Evolutionary conservation across 257 asterid genomes (phyloP), one percentile per base, ranked within the genome.

Genomic region (Datura wrightii): DNA sequence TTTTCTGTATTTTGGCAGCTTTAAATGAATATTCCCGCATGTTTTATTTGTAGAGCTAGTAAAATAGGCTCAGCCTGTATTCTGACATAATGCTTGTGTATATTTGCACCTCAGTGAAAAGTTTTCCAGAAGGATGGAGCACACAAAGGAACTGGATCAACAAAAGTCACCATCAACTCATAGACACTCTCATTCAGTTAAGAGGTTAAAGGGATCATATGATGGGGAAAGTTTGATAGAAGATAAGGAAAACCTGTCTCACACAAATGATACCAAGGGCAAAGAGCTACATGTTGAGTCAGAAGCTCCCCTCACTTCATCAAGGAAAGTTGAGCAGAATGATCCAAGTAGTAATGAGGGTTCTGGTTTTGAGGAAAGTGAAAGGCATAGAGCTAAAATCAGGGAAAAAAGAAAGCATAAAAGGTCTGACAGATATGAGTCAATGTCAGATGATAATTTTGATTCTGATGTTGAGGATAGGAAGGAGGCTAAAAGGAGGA

Each of bases 401-500:
- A 90, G 86, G 83, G 93, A 93, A 60, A 93, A 90, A 90, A 92
- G 91, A 89, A 94, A 91, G 93, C 94, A 85, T 65, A 93, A 88
- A 89, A 90, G 91, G 81, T 85, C 89, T 10, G 95, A 83, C 72
- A 90, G 88, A 81, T 90, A 85, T 69, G 92, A 88, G 76, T 84
- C 79, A 19, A 91, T 87, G 24, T 92, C 97, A 50, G 93, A 92
- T 82, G 96, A 91, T 84, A 93, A 98, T 90, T 83, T 86, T 85
- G 98, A 96, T 88, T 96, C 98, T 78, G 88, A 90, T 78, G 84
- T 85, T 48, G 98, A 90, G 86, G 97, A 90, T 78, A 89, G 92
- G 88, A 94, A 90, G 92, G 98, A 92, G 86, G 92, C 93, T 84
- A 96, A 92, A 88, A 93, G 88, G 86, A 90, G 94, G 90, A 94